phyloP scores from a whole-genome alignment of 1,284 basidiomycete species.

The Ceratobasidium sp. region DNA sequence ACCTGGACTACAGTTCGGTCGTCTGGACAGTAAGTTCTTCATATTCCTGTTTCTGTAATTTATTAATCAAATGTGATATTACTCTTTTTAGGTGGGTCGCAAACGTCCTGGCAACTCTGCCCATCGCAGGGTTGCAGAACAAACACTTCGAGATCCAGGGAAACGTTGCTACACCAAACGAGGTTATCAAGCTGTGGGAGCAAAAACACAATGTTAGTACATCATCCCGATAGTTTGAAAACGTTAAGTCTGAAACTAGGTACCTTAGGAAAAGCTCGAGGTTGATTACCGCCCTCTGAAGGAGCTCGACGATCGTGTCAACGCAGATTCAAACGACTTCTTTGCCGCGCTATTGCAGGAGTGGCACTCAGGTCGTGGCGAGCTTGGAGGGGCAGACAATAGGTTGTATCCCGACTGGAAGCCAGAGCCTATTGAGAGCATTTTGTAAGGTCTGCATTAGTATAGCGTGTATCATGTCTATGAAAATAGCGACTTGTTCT shows the following conservation, averaged over 20 bases:
- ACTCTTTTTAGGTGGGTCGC: slow-evolving; percentile 18
- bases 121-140: slow-evolving; percentile 27
- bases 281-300: slow-evolving; percentile 18
- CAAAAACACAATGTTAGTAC: slow-evolving; percentile 38
- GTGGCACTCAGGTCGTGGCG: slow-evolving; percentile 32
- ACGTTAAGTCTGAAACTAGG: not conserved
- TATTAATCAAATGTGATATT: too few relatives aligned
- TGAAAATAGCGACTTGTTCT: too few relatives aligned
- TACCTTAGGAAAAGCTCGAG: slow-evolving; percentile 24
- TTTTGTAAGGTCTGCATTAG: not conserved
- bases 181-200: slow-evolving; percentile 35
- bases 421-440: slow-evolving; percentile 30
- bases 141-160: slow-evolving; percentile 35
- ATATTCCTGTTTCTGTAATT: too few relatives aligned
- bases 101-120: slow-evolving; percentile 31
- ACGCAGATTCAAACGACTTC: slow-evolving; percentile 23
- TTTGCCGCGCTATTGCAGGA: slow-evolving; percentile 30
- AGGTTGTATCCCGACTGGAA: slow-evolving; percentile 38
- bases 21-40: slow-evolving; percentile 32
- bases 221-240: not conserved
- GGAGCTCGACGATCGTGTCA: slow-evolving; percentile 23
- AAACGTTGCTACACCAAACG: slow-evolving; percentile 5
- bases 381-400: slow-evolving; percentile 5
- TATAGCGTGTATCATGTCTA: too few relatives aligned
- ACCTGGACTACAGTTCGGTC: slow-evolving; percentile 33